A percentile compares a stretch with the other conserved stretches of the same genome.
These are phyloP conservation scores for Candida pseudoviswanathii DNA, from an alignment of 1,139 yeast species.

Conservation along the genomic window DNA sequence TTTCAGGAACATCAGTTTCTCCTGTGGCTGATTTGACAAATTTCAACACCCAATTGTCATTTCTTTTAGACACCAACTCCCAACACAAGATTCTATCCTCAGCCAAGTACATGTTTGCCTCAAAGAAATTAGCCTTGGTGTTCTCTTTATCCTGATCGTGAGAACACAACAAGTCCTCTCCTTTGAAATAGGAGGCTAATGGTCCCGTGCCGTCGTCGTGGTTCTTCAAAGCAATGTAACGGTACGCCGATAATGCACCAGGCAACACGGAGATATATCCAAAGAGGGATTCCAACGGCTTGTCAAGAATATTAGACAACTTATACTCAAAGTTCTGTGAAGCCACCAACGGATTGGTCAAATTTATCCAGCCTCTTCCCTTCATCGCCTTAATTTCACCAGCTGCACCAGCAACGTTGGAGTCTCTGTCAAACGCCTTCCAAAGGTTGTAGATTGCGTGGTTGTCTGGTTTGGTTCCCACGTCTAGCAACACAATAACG, in stretches of 20 bases:
- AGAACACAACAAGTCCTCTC: conserved; percentile 47
- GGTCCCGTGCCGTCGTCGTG: conserved; percentile 49
- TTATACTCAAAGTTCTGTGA: conserved; percentile 53
- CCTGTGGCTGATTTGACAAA: conserved; percentile 51
- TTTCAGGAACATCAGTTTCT: conserved; percentile 53
- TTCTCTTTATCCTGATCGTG: conserved; percentile 32
- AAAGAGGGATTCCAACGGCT: conserved; percentile 49
- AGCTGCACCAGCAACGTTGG: conserved; percentile 54
- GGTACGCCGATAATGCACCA: conserved; percentile 50
- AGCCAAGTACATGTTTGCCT: conserved; percentile 68
- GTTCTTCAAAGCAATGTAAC: conserved; percentile 44
- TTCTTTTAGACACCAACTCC: conserved; percentile 49
- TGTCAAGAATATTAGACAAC: conserved; percentile 48
- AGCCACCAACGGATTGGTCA: conserved; percentile 49
- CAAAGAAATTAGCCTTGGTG: conserved; percentile 71
- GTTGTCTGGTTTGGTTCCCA: conserved; percentile 52
- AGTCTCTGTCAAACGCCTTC: conserved; percentile 51
- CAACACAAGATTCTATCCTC: conserved; percentile 54
- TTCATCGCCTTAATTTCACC: conserved; percentile 51
- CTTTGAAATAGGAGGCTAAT: conserved; percentile 50
- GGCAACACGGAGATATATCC: conserved; percentile 51
- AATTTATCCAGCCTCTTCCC: conserved; percentile 40
- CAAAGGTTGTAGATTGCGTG: conserved; percentile 49
- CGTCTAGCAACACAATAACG: conserved; percentile 46
- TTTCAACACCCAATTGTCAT: conserved; percentile 48